A percentile compares a stretch with the other conserved stretches of the same genome.
These are phyloP conservation scores for Penicillium maclennaniae DNA, from an alignment of 495 filamentous ascomycete species.

Conservation along the genomic window DNA sequence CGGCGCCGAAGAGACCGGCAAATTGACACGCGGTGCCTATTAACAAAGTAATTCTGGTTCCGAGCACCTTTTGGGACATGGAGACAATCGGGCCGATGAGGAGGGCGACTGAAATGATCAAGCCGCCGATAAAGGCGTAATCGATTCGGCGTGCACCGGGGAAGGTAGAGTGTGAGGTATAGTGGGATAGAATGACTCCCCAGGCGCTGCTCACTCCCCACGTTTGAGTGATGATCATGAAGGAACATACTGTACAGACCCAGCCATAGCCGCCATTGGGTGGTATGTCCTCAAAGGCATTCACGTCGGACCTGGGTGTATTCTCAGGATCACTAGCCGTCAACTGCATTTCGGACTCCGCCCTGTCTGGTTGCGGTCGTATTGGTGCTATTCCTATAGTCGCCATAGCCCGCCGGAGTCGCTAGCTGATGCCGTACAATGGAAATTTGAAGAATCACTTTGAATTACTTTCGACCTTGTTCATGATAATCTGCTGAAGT, in stretches of 20 bases:
- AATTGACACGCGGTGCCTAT: constrained; percentile 39
- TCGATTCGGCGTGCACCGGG: constrained; percentile 5
- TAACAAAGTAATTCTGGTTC: constrained; percentile 34
- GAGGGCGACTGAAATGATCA: not conserved
- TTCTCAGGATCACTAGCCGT: no score
- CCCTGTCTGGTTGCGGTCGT: no score
- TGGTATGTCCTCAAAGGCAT: not conserved
- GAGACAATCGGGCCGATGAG: constrained; percentile 7
- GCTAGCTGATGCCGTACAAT: no score
- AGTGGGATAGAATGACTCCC: constrained; percentile 12
- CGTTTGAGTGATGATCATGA: constrained; percentile 37
- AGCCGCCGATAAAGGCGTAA: constrained; percentile 13
- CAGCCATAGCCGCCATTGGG: constrained; percentile 44
- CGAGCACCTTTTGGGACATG: constrained; percentile 34
- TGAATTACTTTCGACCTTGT: no score
- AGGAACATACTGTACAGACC: constrained; percentile 32
- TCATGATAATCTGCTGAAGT: no score
- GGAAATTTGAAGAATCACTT: no score
- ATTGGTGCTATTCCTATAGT: no score
- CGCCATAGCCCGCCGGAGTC: no score
- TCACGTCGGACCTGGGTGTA: no score
- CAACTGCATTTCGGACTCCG: no score
- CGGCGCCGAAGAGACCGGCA: constrained; percentile 41
- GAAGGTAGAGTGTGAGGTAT: constrained; percentile 4
- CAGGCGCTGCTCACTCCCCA: constrained; percentile 37